These are phyloP conservation scores for Santalum album DNA, from an alignment of 164 flowering plant genomes.

Conservation along the genomic window DNA sequence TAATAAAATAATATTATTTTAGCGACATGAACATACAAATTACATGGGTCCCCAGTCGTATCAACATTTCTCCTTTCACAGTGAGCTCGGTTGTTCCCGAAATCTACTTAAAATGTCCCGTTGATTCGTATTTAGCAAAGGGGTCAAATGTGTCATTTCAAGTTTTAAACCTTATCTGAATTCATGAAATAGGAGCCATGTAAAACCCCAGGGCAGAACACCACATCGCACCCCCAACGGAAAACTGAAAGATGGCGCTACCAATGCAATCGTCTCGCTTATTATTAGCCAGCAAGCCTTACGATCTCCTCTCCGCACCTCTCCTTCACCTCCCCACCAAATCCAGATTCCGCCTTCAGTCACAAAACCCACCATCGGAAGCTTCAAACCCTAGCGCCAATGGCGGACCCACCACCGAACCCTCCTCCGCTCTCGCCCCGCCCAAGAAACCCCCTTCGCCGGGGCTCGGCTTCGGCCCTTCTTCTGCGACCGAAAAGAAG, in stretches of 20 bases:
- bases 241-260: conserved; percentile 46
- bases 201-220: too few species aligned
- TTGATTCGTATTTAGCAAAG: too few species aligned
- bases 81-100: too few species aligned
- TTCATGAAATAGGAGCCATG: too few species aligned
- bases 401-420: conserved; percentile 10
- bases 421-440: conserved; percentile 10
- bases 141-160: too few species aligned
- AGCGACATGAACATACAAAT: too few species aligned
- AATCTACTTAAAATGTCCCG: too few species aligned
- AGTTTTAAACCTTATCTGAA: too few species aligned
- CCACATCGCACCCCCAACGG: too few species aligned
- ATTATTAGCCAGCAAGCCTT: conserved; percentile 21
- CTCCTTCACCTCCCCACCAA: conserved; percentile 11
- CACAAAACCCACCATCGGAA: conserved; percentile 13
- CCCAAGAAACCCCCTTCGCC: conserved; percentile 20
- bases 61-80: too few species aligned
- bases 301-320: conserved; percentile 14
- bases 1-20: too few species aligned
- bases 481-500: conserved; percentile 18
- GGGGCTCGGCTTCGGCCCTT: conserved; percentile 53
- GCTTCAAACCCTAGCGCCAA: neutral
- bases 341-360: conserved; percentile 20
- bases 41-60: too few species aligned
- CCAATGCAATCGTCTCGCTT: conserved; percentile 28